phyloP scores from a whole-genome alignment of 2,329 filamentous ascomycete genomes.

The Alternaria metachromatica region DNA sequence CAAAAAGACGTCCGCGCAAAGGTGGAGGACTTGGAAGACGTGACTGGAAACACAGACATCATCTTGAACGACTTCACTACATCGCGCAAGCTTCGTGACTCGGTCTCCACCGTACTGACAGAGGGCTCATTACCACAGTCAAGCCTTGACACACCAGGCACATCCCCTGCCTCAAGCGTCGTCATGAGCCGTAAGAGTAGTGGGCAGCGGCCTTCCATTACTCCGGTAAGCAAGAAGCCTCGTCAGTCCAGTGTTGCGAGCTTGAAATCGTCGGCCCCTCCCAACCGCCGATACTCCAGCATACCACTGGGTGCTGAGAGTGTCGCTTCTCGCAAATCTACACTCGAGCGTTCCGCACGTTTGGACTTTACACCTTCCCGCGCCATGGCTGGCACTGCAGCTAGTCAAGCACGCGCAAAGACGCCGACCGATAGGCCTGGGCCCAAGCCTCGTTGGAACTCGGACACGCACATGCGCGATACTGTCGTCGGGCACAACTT shows the following conservation, averaged over 20 bases:
- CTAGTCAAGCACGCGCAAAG: slow-evolving; percentile 28
- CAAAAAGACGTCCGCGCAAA: slow-evolving; percentile 85
- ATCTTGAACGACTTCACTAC: slow-evolving; percentile 72
- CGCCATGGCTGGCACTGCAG: slow-evolving; percentile 32
- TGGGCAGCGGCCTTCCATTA: slow-evolving; percentile 53
- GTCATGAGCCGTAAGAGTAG: slow-evolving; percentile 61
- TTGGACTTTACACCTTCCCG: slow-evolving; percentile 34
- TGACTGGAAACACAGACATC: slow-evolving; percentile 78
- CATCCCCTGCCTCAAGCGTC: slow-evolving; percentile 71
- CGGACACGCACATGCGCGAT: slow-evolving; percentile 47
- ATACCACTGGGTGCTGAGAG: slow-evolving; percentile 47
- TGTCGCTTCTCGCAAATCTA: slow-evolving; percentile 31
- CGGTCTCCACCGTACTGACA: slow-evolving; percentile 87
- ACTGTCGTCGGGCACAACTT: slow-evolving; percentile 49
- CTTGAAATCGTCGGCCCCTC: slow-evolving; percentile 49
- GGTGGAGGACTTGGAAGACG: slow-evolving; percentile 76
- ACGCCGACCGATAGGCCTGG: slow-evolving; percentile 38
- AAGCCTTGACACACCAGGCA: slow-evolving; percentile 65
- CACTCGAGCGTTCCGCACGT: slow-evolving; percentile 14
- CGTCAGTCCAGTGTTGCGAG: slow-evolving; percentile 55
- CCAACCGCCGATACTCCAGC: slow-evolving; percentile 57
- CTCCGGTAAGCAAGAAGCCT: slow-evolving; percentile 56
- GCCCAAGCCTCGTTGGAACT: slow-evolving; percentile 50
- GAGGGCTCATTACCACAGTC: slow-evolving; percentile 76
- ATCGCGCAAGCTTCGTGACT: slow-evolving; percentile 83